phyloP scores from a whole-genome alignment of 2,329 filamentous ascomycete species.

The Teratosphaeria zuluensis region DNA sequence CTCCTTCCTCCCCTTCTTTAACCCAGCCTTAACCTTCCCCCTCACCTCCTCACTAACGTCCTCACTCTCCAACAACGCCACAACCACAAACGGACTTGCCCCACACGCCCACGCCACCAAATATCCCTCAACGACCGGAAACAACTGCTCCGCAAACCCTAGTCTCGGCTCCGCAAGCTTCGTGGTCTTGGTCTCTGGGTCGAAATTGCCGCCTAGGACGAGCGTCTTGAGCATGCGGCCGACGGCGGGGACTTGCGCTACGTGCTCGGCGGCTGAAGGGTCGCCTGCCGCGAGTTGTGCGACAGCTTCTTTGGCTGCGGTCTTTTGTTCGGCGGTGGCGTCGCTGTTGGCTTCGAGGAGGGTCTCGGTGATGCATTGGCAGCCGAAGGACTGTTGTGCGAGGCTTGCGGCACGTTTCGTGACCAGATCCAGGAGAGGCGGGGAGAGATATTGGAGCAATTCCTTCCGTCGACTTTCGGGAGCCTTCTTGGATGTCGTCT shows the following conservation, averaged over 20 bases:
- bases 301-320: slow-evolving; percentile 55
- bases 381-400: slow-evolving; percentile 67
- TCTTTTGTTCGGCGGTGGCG: slow-evolving; percentile 51
- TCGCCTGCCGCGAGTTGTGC: slow-evolving; percentile 35
- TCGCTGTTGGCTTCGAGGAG: slow-evolving; percentile 68
- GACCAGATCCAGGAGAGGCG: slow-evolving; percentile 65
- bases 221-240: slow-evolving; percentile 85
- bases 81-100: slow-evolving; percentile 74
- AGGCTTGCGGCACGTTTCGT: slow-evolving; percentile 58
- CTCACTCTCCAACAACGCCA: slow-evolving; percentile 67
- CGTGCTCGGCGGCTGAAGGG: slow-evolving; percentile 42
- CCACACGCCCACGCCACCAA: slow-evolving; percentile 78
- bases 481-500: slow-evolving; percentile 87
- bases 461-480: slow-evolving; percentile 65
- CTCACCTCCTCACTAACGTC: slow-evolving; percentile 53
- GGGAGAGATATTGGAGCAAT: slow-evolving; percentile 63
- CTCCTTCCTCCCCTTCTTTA: slow-evolving; percentile 64
- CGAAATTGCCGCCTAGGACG: slow-evolving; percentile 80
- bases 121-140: slow-evolving; percentile 65
- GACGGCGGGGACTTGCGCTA: slow-evolving; percentile 52
- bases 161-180: slow-evolving; percentile 65
- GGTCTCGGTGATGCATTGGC: slow-evolving; percentile 75
- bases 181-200: slow-evolving; percentile 59
- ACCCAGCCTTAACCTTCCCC: slow-evolving; percentile 55
- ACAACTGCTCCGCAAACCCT: slow-evolving; percentile 73